phyloP scores from a whole-genome alignment of 352 stramenopile species.

The Globisporangium emineosum region DNA sequence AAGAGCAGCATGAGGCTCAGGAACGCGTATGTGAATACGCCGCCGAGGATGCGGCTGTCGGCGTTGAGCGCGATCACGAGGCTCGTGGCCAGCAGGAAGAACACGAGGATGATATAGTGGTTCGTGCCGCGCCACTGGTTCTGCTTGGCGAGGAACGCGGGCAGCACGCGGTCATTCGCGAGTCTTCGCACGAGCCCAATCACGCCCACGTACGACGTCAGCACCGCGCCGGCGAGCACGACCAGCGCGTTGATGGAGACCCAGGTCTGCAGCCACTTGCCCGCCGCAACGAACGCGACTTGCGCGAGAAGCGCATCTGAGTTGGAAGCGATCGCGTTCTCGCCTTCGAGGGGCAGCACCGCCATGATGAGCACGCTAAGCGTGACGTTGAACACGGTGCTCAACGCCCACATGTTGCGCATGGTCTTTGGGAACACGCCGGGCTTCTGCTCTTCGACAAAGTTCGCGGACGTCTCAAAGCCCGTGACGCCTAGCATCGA shows the following conservation, averaged over 20 bases:
- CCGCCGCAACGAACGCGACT: slow-evolving; percentile 43
- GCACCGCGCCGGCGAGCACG: slow-evolving; percentile 75
- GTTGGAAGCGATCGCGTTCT: slow-evolving; percentile 50
- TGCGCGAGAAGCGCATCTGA: slow-evolving; percentile 66
- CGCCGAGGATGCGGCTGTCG: slow-evolving; percentile 65
- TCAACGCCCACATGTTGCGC: slow-evolving; percentile 50
- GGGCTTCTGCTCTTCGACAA: slow-evolving; percentile 78
- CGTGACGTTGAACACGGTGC: slow-evolving; percentile 82
- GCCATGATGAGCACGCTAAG: slow-evolving; percentile 66
- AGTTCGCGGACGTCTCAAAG: slow-evolving; percentile 88
- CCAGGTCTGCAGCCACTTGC: slow-evolving; percentile 45
- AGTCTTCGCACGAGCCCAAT: slow-evolving; percentile 68
- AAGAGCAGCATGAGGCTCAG: slow-evolving; percentile 83
- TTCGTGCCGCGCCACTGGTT: slow-evolving; percentile 66
- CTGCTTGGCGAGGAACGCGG: slow-evolving; percentile 41
- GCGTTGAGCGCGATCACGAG: slow-evolving; percentile 70
- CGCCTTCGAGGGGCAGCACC: slow-evolving; percentile 60
- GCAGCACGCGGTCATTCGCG: slow-evolving; percentile 60
- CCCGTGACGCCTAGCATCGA: slow-evolving; percentile 86
- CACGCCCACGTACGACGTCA: slow-evolving; percentile 83
- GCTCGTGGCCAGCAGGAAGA: slow-evolving; percentile 61
- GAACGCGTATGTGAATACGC: slow-evolving; percentile 88
- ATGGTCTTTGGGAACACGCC: slow-evolving; percentile 17
- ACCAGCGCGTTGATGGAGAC: slow-evolving; percentile 83
- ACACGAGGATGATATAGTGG: slow-evolving; percentile 76